phyloP scores from a whole-genome alignment of 805 yeast genomes.

The Scheffersomyces coipomensis region DNA sequence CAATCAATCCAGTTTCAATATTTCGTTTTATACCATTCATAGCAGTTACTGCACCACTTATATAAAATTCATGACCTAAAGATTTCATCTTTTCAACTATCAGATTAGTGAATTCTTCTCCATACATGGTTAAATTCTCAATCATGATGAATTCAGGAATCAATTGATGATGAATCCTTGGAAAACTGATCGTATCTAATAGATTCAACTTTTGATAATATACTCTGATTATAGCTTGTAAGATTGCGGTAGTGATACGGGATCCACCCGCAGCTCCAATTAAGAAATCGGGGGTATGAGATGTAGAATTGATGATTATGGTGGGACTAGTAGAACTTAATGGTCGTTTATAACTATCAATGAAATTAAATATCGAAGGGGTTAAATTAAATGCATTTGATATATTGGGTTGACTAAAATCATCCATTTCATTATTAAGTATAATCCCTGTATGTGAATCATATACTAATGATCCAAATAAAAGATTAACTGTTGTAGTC shows the following conservation, averaged over 20 bases:
- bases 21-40: conserved; percentile 49
- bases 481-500: conserved; percentile 84
- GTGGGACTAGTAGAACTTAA: conserved; percentile 81
- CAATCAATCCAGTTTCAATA: conserved; percentile 43
- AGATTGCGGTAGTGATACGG: conserved; percentile 75
- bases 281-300: conserved; percentile 54
- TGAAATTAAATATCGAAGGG: conserved; percentile 79
- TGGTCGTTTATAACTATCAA: conserved; percentile 78
- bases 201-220: conserved; percentile 59
- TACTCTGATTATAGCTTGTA: conserved; percentile 73
- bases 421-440: conserved; percentile 92
- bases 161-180: conserved; percentile 87
- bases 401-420: conserved; percentile 71
- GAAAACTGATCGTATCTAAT: conserved; percentile 70
- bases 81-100: conserved; percentile 46
- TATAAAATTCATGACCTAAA: conserved; percentile 28
- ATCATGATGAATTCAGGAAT: conserved; percentile 66
- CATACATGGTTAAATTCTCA: conserved; percentile 50
- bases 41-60: conserved; percentile 37
- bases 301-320: conserved; percentile 48
- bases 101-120: conserved; percentile 34
- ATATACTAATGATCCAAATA: conserved; percentile 80
- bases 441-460: conserved; percentile 82
- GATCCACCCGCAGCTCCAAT: conserved; percentile 97
- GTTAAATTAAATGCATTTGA: conserved; percentile 76